phyloP scores from a whole-genome alignment of 2,329 filamentous ascomycete genomes.

The Penicillium sp. region DNA sequence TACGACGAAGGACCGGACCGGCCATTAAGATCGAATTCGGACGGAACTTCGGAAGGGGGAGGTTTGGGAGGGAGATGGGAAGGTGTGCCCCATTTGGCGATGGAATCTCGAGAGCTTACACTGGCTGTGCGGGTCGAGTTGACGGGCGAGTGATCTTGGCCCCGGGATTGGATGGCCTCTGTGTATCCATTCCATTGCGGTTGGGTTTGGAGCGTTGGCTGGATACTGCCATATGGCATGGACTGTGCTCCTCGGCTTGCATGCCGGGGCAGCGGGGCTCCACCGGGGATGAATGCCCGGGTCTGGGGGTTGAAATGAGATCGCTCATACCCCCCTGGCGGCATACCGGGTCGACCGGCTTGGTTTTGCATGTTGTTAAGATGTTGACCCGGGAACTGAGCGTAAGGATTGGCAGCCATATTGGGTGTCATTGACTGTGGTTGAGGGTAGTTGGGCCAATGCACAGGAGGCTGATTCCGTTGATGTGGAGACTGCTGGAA shows the following conservation, averaged over 20 bases:
- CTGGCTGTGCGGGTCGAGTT: constrained; percentile 25
- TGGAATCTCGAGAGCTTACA: constrained; percentile 41
- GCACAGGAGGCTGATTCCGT: constrained; percentile 44
- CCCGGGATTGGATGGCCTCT: constrained; percentile 26
- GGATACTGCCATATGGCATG: constrained; percentile 33
- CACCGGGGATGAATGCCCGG: constrained; percentile 81
- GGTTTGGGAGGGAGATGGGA: constrained; percentile 56
- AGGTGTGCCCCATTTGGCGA: constrained; percentile 56
- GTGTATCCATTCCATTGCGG: constrained; percentile 34
- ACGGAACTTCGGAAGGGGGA: constrained; percentile 51
- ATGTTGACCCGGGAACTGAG: constrained; percentile 71
- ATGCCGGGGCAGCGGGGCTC: constrained; percentile 41
- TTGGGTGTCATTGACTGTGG: constrained; percentile 40
- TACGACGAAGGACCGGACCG: constrained; percentile 29
- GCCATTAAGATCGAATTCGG: constrained; percentile 46
- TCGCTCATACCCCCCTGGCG: constrained; percentile 81
- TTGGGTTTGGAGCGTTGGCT: constrained; percentile 26
- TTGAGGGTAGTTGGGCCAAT: constrained; percentile 43
- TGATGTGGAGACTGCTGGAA: constrained; percentile 40
- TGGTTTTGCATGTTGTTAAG: constrained; percentile 66
- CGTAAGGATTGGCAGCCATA: constrained; percentile 70
- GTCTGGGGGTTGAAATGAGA: constrained; percentile 94
- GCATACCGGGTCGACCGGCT: constrained; percentile 78
- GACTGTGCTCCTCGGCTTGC: constrained; percentile 36
- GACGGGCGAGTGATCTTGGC: constrained; percentile 24